phyloP scores from a whole-genome alignment of 345 rosid genomes.

The Brassica rapa region DNA sequence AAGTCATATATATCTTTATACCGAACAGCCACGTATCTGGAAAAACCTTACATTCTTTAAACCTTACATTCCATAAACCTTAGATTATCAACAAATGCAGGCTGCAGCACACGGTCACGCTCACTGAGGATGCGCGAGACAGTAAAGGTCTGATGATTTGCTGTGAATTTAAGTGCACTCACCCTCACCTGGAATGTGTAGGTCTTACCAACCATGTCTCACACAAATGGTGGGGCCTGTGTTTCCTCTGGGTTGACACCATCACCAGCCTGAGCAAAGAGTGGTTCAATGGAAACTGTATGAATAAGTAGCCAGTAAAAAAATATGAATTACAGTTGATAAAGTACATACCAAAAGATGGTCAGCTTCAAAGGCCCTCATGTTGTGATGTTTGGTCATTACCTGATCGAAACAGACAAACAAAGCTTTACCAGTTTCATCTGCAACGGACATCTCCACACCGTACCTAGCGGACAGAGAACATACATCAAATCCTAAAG shows the following conservation, averaged over 20 bases:
- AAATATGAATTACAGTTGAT: neutral
- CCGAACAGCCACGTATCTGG: neutral
- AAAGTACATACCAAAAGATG: neutral
- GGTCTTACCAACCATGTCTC: neutral
- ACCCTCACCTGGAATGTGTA: neutral
- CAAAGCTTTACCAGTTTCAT: neutral
- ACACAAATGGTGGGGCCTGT: neutral
- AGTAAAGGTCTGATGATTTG: neutral
- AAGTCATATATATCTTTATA: neutral
- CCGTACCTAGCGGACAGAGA: neutral
- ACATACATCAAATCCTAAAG: neutral
- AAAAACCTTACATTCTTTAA: neutral
- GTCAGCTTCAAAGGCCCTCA: neutral
- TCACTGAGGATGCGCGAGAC: neutral
- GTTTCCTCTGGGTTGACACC: neutral
- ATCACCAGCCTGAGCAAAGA: neutral
- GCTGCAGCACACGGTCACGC: neutral
- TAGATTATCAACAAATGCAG: neutral
- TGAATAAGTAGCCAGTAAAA: neutral
- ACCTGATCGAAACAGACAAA: neutral
- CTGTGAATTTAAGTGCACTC: neutral
- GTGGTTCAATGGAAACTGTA: neutral
- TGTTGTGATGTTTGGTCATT: neutral
- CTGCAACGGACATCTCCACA: neutral
- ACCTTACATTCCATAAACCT: neutral